Evolutionary conservation across 805 yeast genomes (phyloP), one percentile per base, ranked within the genome.

Genomic region (Nakazawaea pomicola): DNA sequence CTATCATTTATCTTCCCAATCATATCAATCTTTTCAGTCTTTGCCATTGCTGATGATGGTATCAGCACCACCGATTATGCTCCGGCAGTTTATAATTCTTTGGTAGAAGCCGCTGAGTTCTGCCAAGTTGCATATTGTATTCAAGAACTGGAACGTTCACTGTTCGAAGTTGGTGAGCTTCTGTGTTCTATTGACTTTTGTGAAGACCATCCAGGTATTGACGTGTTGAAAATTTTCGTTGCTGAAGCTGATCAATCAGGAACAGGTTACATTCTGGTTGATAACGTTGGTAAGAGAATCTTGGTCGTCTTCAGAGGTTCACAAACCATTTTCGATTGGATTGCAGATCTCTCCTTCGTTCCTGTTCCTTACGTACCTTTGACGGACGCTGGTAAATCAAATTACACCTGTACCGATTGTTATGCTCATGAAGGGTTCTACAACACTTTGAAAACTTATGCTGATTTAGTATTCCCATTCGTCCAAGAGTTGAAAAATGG

Each of bases 221-320:
- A 61, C 14, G 58, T 78, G 1, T 57, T 67, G 17, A 44, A 62
- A 20, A 62, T 67, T 2, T 57, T 62, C 38, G 71, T 70, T 39
- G 67, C 61, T 38, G 61, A 62, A 11, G 52, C 64, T 44, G 68
- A 71, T 15, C 69, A 70, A 11, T 58, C 62, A 1, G 82, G 85
- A 0, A 65, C 79, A 3, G 86, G 84, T 0, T 69, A 60, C 50
- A 64, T 75, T 20, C 74, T 76, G 9, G 61, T 69, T 8, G 83
- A 79, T 53, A 68, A 67, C 45, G 47, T 49, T 3, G 53, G 56
- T 15, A 54, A 65, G 33, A 66, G 70, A 37, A 60, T 83, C 4
- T 54, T 72, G 16, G 55, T 80, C 31, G 73, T 66, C 0, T 80
- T 78, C 49, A 70, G 87, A 58, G 93, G 93, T 7, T 76, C 89